A percentile compares a stretch with the other conserved stretches of the same genome.
Evolutionary conservation across 2,329 filamentous ascomycete genomes (phyloP).

Genomic region (Botrytis hyacinthi): DNA sequence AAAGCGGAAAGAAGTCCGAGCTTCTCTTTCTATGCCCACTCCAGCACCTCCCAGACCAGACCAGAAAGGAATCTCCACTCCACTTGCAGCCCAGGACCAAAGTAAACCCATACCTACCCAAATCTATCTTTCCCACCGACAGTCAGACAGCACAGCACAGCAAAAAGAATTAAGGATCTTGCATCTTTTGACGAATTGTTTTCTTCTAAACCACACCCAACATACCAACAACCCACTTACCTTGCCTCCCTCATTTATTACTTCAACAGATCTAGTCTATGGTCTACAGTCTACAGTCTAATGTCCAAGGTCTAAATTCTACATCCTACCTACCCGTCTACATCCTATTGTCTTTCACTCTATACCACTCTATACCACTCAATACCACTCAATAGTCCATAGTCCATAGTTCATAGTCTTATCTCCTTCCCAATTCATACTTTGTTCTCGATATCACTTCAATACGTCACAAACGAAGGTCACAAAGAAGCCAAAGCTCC

Average conservation of each 20-base stretch:
- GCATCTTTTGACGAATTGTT: slow-evolving; percentile 24
- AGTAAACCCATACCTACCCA: slow-evolving; percentile 11
- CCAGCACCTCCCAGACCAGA: background rate
- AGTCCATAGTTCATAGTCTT: background rate
- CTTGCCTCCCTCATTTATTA: background rate
- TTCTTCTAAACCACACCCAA: slow-evolving; percentile 4
- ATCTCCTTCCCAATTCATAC: background rate
- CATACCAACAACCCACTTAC: slow-evolving; percentile 15
- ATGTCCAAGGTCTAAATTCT: background rate
- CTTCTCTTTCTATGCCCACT: slow-evolving; percentile 24
- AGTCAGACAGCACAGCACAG: slow-evolving; percentile 14
- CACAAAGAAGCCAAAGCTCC: background rate
- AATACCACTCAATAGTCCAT: background rate
- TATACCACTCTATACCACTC: background rate
- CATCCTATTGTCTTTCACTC: background rate
- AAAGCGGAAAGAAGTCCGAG: slow-evolving; percentile 27
- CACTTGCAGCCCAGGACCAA: slow-evolving; percentile 22
- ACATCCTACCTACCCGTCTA: background rate
- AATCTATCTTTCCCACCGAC: slow-evolving; percentile 24
- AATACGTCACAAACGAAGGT: slow-evolving; percentile 13
- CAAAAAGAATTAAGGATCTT: slow-evolving; percentile 22
- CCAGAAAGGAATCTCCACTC: slow-evolving; percentile 30
- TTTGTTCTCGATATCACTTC: background rate
- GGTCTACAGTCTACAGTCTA: background rate
- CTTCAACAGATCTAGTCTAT: slow-evolving; percentile 4